Evolutionary conservation across 495 filamentous ascomycete species (phyloP).

Genomic region (Staphylotrichum longicolle): DNA sequence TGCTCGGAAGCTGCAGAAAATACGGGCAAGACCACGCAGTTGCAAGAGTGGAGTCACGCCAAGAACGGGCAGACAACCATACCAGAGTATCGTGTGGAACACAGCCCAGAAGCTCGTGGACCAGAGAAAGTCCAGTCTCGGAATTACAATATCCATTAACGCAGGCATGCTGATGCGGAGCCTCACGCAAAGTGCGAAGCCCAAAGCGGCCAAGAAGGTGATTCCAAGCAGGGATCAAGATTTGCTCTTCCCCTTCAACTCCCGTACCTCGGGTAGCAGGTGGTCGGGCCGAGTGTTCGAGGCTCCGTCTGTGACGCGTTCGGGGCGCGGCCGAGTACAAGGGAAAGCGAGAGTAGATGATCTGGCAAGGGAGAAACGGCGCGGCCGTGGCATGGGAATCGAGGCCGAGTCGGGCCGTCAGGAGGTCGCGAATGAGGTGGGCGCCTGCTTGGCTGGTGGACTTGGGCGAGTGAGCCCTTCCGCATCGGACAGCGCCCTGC

Average conservation of each 20-base stretch:
- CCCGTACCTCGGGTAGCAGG: conserved; percentile 4
- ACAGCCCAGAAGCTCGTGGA: conserved; percentile 36
- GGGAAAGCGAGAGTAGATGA: conserved; percentile 19
- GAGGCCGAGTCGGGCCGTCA: conserved; percentile 13
- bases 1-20: background rate
- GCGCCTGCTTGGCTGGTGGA: conserved; percentile 5
- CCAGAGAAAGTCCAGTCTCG: conserved; percentile 40
- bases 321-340: conserved; percentile 14
- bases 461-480: conserved; percentile 6
- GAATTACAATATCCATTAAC: conserved; percentile 39
- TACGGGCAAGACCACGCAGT: background rate
- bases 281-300: conserved; percentile 1
- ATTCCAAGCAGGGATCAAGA: background rate
- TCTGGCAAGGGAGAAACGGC: conserved; percentile 18
- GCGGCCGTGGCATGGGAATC: conserved; percentile 24
- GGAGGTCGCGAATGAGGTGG: conserved; percentile 7
- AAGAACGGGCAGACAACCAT: conserved; percentile 19
- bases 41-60: background rate
- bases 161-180: conserved; percentile 30
- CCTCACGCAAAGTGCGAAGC: conserved; percentile 8
- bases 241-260: background rate
- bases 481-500: conserved; percentile 1
- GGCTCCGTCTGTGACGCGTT: background rate
- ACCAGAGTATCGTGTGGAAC: conserved; percentile 47
- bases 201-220: conserved; percentile 1